These are phyloP conservation scores for Globisporangium splendens DNA, from an alignment of 352 stramenopile species.

Conservation along the genomic window DNA sequence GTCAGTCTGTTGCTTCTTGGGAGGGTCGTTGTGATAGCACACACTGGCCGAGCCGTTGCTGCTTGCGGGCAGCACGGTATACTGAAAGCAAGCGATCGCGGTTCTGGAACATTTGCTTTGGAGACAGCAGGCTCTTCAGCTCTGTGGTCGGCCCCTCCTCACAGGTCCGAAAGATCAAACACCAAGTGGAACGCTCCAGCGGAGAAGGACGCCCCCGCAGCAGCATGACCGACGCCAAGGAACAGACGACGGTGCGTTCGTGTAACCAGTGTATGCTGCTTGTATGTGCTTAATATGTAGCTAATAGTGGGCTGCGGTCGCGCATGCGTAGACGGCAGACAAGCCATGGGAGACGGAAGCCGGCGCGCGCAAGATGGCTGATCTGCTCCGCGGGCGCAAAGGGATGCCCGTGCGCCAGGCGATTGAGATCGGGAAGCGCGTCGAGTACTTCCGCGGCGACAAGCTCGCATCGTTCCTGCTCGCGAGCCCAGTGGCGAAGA, in stretches of 20 bases:
- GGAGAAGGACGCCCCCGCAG: constrained; percentile 2
- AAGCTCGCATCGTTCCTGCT: constrained; percentile 87
- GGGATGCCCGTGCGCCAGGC: constrained; percentile 86
- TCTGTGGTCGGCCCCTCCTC: not conserved
- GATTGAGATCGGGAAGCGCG: constrained; percentile 88
- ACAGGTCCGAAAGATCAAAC: constrained; percentile 6
- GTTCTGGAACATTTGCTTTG: constrained; percentile 13
- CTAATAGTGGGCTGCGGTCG: too few relatives aligned
- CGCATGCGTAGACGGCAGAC: constrained; percentile 25
- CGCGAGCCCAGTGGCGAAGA: constrained; percentile 68
- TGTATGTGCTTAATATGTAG: not conserved
- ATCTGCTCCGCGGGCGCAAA: constrained; percentile 79
- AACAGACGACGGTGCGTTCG: too few relatives aligned
- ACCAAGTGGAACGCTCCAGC: constrained; percentile 10
- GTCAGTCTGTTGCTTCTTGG: constrained; percentile 42
- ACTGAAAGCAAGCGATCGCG: constrained; percentile 7
- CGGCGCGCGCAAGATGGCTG: constrained; percentile 77
- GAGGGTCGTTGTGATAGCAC: not conserved
- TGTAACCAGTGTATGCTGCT: not conserved
- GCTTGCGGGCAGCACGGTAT: constrained; percentile 14
- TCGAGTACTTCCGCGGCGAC: constrained; percentile 91
- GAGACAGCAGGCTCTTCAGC: not conserved
- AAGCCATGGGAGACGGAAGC: constrained; percentile 74
- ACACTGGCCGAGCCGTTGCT: constrained; percentile 16
- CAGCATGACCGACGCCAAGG: constrained; percentile 8